phyloP scores from a whole-genome alignment of 345 rosid genomes.

The Salix purpurea region DNA sequence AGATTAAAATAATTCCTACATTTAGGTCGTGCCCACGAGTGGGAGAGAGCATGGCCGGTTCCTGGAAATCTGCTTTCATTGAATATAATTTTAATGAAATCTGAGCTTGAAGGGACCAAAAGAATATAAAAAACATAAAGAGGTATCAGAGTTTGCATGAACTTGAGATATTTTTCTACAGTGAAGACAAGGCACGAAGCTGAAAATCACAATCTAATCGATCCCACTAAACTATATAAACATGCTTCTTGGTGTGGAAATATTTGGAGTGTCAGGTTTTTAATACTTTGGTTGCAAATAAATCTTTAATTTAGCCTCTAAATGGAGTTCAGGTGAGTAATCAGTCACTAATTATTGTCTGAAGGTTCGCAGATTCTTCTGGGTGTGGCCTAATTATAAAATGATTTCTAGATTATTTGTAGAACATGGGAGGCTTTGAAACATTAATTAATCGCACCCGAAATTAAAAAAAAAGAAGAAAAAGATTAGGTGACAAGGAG shows the following conservation, averaged over 20 bases:
- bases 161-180: constrained; percentile 6
- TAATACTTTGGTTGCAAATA: neutral
- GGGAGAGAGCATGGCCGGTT: constrained; percentile 43
- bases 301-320: neutral
- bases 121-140: neutral
- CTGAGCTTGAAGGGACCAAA: constrained; percentile 19
- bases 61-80: constrained; percentile 39
- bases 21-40: constrained; percentile 47
- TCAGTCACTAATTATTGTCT: constrained; percentile 13
- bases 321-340: neutral
- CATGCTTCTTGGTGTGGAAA: neutral
- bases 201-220: constrained; percentile 4
- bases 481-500: no score
- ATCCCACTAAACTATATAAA: neutral
- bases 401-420: neutral
- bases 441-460: no score
- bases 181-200: constrained; percentile 18
- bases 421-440: neutral
- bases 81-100: constrained; percentile 9
- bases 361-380: neutral
- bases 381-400: neutral
- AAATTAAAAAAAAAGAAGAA: no score
- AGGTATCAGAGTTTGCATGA: neutral
- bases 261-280: neutral
- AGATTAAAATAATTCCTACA: constrained; percentile 16